Conservation (phyloP, 2,329 filamentous ascomycete genomes). For the Aspergillus viridinutans region DNA sequence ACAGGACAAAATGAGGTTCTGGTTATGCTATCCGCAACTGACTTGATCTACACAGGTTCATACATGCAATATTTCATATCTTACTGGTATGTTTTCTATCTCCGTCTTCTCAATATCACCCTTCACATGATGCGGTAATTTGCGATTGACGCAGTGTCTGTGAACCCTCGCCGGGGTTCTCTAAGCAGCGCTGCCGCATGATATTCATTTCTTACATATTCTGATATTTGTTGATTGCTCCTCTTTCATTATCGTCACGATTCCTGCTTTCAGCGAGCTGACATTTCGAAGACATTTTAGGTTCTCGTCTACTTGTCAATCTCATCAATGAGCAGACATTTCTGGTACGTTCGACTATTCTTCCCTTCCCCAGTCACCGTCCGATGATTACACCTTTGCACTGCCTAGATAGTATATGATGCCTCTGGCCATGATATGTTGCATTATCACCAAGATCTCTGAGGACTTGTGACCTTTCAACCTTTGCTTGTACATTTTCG, state of each 20-base stretch:
- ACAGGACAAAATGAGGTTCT: slow-evolving; percentile 18
- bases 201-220: slow-evolving; percentile 99
- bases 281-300: slow-evolving; percentile 21
- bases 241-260: not conserved
- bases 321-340: not conserved
- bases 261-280: slow-evolving; percentile 11
- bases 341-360: slow-evolving; percentile 23
- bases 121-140: slow-evolving; percentile 88
- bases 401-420: slow-evolving; percentile 67
- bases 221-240: slow-evolving; percentile 56
- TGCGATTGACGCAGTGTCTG: slow-evolving; percentile 87
- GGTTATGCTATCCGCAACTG: not conserved
- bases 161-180: slow-evolving; percentile 89
- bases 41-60: not conserved
- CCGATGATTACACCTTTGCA: slow-evolving; percentile 62
- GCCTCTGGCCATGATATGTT: slow-evolving; percentile 54
- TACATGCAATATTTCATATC: not conserved
- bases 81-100: slow-evolving; percentile 21
- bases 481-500: slow-evolving; percentile 2
- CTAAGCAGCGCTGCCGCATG: slow-evolving; percentile 69
- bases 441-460: slow-evolving; percentile 65
- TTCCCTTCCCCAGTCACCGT: slow-evolving; percentile 25
- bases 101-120: slow-evolving; percentile 7
- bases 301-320: not conserved
- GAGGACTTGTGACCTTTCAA: slow-evolving; percentile 43